Evolutionary conservation across 495 filamentous ascomycete species (phyloP), one percentile per base, ranked within the genome.

Genomic region (Filosporella fistucella): DNA sequence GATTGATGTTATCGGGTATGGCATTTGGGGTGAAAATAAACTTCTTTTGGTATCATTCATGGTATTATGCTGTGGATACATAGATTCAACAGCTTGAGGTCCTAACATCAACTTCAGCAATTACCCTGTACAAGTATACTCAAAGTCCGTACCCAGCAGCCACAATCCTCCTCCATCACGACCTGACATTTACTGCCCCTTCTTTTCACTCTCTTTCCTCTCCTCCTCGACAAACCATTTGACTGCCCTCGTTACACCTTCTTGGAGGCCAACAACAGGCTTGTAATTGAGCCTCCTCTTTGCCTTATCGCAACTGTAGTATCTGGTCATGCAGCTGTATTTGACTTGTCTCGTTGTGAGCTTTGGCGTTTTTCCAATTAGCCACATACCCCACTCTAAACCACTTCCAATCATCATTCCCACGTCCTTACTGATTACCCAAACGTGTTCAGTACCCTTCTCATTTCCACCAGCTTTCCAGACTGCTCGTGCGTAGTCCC

Each of bases 281-380:
- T 61, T 45, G 63, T 95, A 96, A 20, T 86, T 86, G 42, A 95
- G 68, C 56, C 87, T 65, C 56, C 61, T 70, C 71, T 82, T 88
- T 40, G 90, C 90, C 77, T 95, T 96, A n/a, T 79, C 69, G 43
- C 88, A 86, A 49, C 82, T 81, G 58, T 86, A 93, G 68, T 90
- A 96, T 18, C 89, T 78, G 34, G 85, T 87, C 84, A 91, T 93
- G 64, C 81, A 85, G 55, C 71, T 78, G 59, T 84, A 91, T 29
- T 82, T 75, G 44, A 93, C 88, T 39, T 80, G 75, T 60, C 84
- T 76, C 56, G 82, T 72, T 37, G 79, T 93, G 60, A 97, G 69
- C 20, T 79, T 85, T 12, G 89, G 84, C 43, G 78, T 82, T 68
- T 83, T 85, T n/a, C 85, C 75, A 34, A 88, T 66, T 24, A 86